Conservation (phyloP, 768 basidiomycete species). For the Boletus tomentosulus region DNA sequence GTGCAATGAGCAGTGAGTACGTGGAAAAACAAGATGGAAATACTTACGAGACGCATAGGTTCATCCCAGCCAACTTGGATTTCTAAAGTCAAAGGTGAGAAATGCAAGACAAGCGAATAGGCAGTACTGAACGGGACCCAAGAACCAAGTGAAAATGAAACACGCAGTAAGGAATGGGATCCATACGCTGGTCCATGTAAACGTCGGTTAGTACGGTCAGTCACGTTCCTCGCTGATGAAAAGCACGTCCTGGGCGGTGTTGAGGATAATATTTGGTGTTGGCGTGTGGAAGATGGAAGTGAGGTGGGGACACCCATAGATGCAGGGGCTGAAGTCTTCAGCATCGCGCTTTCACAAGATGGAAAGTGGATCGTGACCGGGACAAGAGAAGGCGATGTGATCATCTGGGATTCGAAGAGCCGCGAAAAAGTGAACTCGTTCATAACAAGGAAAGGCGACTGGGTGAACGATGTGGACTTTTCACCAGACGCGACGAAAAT, state of each 20-base stretch:
- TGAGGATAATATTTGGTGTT: not conserved
- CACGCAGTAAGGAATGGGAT: too few species aligned
- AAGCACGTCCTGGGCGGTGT: not conserved
- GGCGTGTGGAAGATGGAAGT: not conserved
- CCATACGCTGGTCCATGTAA: too few species aligned
- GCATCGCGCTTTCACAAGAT: not conserved
- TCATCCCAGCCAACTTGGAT: not conserved
- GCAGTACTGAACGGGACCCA: not conserved
- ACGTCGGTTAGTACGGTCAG: not conserved
- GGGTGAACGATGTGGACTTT: not conserved
- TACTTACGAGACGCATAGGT: not conserved
- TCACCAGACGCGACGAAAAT: not conserved
- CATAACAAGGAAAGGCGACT: too few species aligned
- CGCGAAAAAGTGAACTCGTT: not conserved
- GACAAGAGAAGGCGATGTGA: not conserved
- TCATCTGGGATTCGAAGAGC: not conserved
- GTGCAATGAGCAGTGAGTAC: not conserved
- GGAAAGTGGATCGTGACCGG: not conserved
- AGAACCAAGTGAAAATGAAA: not conserved
- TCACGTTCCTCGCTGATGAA: not conserved
- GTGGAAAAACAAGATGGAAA: not conserved
- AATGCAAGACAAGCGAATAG: not conserved
- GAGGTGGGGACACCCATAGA: not conserved
- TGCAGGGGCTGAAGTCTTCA: not conserved
- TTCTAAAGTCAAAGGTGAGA: not conserved